A percentile compares a stretch with the other conserved stretches of the same genome.
phyloP scores from a whole-genome alignment of 2,329 filamentous ascomycete species.

The Colletotrichum noveboracense region DNA sequence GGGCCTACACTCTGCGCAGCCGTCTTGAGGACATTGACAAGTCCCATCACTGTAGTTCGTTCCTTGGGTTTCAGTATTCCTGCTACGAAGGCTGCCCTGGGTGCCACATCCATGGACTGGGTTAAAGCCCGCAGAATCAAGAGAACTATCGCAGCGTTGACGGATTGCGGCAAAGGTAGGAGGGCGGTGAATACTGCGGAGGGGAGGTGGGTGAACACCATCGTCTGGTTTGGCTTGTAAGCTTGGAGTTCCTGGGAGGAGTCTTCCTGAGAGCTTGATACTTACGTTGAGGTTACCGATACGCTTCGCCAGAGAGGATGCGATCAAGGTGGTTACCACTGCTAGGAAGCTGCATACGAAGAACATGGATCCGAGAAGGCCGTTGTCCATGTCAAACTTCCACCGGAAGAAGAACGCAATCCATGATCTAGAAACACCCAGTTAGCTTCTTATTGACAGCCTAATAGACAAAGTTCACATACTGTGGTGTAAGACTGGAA shows the following conservation, averaged over 20 bases:
- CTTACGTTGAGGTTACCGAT: neutral
- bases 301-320: neutral
- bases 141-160: neutral
- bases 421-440: neutral
- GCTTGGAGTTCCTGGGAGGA: neutral
- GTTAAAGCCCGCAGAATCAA: neutral
- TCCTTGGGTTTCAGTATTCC: neutral
- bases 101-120: neutral
- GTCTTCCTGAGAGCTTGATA: neutral
- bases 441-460: neutral
- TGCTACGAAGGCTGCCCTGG: neutral
- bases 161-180: neutral
- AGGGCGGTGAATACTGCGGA: neutral
- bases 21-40: neutral
- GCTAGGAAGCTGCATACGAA: neutral
- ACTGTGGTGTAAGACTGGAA: neutral
- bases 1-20: neutral
- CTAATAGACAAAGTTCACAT: neutral
- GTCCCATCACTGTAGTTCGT: neutral
- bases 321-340: neutral
- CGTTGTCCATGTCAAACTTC: neutral
- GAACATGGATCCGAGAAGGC: neutral
- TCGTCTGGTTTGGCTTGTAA: neutral
- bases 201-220: neutral
- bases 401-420: neutral